Evolutionary conservation across 768 basidiomycete species (phyloP), one percentile per base, ranked within the genome.

Genomic region (Russula earlei): DNA sequence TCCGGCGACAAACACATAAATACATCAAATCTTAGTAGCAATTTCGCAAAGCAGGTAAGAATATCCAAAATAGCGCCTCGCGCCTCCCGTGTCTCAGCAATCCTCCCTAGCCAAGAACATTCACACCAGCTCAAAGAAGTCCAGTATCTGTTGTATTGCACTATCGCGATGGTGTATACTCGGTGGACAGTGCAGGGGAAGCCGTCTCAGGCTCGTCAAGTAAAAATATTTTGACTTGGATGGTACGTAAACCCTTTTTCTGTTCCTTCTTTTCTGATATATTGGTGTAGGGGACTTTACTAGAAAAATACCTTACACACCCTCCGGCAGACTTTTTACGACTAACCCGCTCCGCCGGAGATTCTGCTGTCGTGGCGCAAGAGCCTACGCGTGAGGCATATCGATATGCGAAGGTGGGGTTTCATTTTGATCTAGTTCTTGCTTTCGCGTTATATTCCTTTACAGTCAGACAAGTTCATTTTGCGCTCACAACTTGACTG

Each of bases 401-500:
- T 68, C 82, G 89, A 41, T 97, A 90, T 70, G 77, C 90, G 1
- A 85, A 84, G 75, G 94, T 90, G 40, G 31, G 75, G 65, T 10
- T 34, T 1, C 19, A 19, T 29, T 29, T 53, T 3, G 12, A 27
- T 3, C 29, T 10, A 15, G 20, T 3, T 33, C 29, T 17, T 5
- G 27, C 29, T 20, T 49, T 24, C 5, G 20, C 37, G 14, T 52
- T 29, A 40, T 27, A 17, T 43, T 48, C 22, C 44, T 22, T 25
- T 7, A 12, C 43, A 83, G 82, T 78, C 79, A 5, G 69, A 75
- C 11, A 74, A 73, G 10, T 84, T 96, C 59, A 73, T 97, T 24
- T 92, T 97, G 86, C 87, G 95, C 14, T 95, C 94, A 0, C 95
- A 99, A 67, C 77, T 99, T 6, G 95, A 99, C 66, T 91, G 93